Evolutionary conservation across 2,329 filamentous ascomycete genomes (phyloP).

Genomic region (Pseudocercospora crystallina): DNA sequence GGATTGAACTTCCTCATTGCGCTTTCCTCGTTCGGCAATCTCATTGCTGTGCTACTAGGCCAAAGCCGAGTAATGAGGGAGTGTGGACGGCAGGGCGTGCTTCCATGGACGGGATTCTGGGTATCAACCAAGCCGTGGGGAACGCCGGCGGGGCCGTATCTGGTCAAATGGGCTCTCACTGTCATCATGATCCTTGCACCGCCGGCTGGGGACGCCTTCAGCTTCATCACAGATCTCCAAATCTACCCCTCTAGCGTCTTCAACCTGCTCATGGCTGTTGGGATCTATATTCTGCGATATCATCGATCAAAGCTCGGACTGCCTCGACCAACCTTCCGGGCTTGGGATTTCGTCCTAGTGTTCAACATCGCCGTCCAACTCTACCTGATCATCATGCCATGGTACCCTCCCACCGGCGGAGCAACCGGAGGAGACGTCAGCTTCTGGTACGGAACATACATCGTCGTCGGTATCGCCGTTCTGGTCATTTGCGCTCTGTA

Average conservation of each 20-base stretch:
- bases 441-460: conserved; percentile 74
- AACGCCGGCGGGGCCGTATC: conserved; percentile 60
- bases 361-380: conserved; percentile 62
- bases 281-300: conserved; percentile 58
- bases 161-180: conserved; percentile 51
- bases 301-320: conserved; percentile 54
- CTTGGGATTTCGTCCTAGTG: conserved; percentile 58
- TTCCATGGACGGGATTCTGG: conserved; percentile 63
- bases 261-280: conserved; percentile 55
- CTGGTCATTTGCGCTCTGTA: conserved; percentile 60
- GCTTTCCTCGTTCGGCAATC: conserved; percentile 59
- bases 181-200: conserved; percentile 61
- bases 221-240: conserved; percentile 53
- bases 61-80: conserved; percentile 60
- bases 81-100: conserved; percentile 61
- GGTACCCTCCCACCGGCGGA: conserved; percentile 66
- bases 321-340: conserved; percentile 53
- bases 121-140: conserved; percentile 63
- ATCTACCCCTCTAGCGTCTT: conserved; percentile 62
- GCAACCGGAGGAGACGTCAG: conserved; percentile 63
- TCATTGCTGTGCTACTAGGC: conserved; percentile 57
- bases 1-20: conserved; percentile 60
- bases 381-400: conserved; percentile 68
- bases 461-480: conserved; percentile 63
- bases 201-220: conserved; percentile 64